Evolutionary conservation across 139 green algal species (phyloP).

Genomic region (Volvox reticuliferus): DNA sequence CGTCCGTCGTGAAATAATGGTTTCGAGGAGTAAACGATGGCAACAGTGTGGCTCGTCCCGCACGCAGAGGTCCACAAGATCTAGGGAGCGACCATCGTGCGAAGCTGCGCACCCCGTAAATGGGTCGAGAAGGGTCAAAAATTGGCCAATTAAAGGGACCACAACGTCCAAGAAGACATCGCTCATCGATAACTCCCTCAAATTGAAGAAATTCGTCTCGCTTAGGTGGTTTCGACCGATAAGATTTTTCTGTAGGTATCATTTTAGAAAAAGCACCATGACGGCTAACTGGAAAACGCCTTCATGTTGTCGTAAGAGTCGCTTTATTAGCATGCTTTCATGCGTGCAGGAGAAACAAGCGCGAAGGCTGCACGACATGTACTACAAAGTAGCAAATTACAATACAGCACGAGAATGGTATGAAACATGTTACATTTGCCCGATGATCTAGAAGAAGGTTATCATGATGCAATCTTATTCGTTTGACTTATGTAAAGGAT

Average conservation of each 20-base stretch:
- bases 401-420: background rate
- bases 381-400: too few species aligned
- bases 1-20: background rate
- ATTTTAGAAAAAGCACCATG: too few species aligned
- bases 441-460: too few species aligned
- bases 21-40: conserved; percentile 29
- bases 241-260: too few species aligned
- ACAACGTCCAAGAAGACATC: background rate
- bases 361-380: too few species aligned
- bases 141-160: conserved; percentile 21
- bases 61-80: background rate
- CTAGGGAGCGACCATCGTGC: background rate
- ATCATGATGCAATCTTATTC: too few species aligned
- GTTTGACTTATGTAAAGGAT: too few species aligned
- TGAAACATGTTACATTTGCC: too few species aligned
- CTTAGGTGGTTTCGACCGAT: background rate
- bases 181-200: background rate
- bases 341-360: too few species aligned
- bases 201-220: background rate
- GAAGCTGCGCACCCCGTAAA: background rate
- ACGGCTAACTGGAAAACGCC: too few species aligned
- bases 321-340: too few species aligned
- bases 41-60: background rate
- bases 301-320: too few species aligned
- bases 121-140: background rate